phyloP scores from a whole-genome alignment of 441 rosid species.

The Hura crepitans region DNA sequence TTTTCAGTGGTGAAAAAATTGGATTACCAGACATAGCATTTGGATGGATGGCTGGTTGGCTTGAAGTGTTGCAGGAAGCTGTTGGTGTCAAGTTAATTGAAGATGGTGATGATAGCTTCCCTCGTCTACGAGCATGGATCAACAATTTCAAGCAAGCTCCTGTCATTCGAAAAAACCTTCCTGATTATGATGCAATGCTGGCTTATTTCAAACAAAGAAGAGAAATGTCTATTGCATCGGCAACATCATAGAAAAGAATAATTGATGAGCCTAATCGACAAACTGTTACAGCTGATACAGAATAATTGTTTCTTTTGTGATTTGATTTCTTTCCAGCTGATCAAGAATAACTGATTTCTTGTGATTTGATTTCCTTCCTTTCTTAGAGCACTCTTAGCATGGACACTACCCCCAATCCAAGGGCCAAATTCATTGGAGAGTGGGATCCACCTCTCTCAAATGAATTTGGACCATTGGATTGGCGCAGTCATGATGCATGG shows the following conservation, averaged over 20 bases:
- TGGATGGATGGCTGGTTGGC: conserved; percentile 46
- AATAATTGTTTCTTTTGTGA: too few species aligned
- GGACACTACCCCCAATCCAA: too few species aligned
- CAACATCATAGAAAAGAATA: conserved; percentile 2
- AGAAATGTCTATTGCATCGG: conserved; percentile 27
- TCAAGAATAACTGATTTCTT: too few species aligned
- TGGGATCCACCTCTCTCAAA: too few species aligned
- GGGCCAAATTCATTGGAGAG: too few species aligned
- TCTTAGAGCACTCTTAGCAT: too few species aligned
- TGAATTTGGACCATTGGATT: too few species aligned
- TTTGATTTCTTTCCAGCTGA: too few species aligned
- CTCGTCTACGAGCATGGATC: conserved; percentile 40
- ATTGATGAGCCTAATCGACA: too few species aligned
- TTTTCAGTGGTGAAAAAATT: conserved; percentile 44
- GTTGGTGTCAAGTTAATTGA: conserved; percentile 35
- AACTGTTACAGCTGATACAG: too few species aligned
- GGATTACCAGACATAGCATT: conserved; percentile 37
- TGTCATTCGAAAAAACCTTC: conserved; percentile 35
- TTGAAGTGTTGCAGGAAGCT: conserved; percentile 36
- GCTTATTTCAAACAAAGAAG: conserved; percentile 25
- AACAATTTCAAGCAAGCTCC: conserved; percentile 35
- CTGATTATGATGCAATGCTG: conserved; percentile 26
- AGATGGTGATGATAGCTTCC: conserved; percentile 34
- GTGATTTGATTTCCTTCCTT: too few species aligned
- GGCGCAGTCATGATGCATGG: too few species aligned